Evolutionary conservation across 2,329 filamentous ascomycete species (phyloP), one percentile per base, ranked within the genome.

Genomic region (Alternaria brassicae): DNA sequence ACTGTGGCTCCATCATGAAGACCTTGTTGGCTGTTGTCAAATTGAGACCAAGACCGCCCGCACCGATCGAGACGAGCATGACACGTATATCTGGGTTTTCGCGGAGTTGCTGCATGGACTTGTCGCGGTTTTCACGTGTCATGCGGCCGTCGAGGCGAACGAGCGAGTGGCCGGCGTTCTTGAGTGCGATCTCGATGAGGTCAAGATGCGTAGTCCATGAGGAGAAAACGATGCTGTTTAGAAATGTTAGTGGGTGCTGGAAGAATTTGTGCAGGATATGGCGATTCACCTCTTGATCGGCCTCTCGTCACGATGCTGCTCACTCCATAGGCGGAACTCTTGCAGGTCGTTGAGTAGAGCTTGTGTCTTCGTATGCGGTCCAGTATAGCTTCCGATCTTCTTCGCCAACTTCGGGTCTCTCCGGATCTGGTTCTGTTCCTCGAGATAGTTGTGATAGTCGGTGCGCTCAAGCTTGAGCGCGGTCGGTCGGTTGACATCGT

Each of bases 1-100:
- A 99, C 74, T 97, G 93, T 5, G 95, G 95, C 76, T 99, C 95
- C 94, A 99, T 98, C 70, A 98, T 91, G 76, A 95, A 98, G 13
- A 96, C 94, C 55, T 87, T 90, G 74, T 89, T 95, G 30, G 90
- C 94, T 0, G 91, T 84, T 0, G 93, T 97, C 54, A 98, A 82
- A 73, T 98, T 98, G 37, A 98, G 87, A 13, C 94, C 94, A 15
- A 97, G 86, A 17, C 95, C 94, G 64, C 94, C 95, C 0, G 94
- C 94, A 73, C 89, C 92, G 78, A 97, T 96, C 9, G 92, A 97
- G 13, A 97, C 92, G 9, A 98, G 86, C 50, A 98, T 93, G 53
- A 97, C 89, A 30, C 88, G 88, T 34, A 96, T 85, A 1, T 77
- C 79, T 3, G 86, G 78, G 66, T 97, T 88, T 10, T 90, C 86